These are phyloP conservation scores for Salvia rosmarinus DNA, from an alignment of 257 asterid species.

Conservation along the genomic window DNA sequence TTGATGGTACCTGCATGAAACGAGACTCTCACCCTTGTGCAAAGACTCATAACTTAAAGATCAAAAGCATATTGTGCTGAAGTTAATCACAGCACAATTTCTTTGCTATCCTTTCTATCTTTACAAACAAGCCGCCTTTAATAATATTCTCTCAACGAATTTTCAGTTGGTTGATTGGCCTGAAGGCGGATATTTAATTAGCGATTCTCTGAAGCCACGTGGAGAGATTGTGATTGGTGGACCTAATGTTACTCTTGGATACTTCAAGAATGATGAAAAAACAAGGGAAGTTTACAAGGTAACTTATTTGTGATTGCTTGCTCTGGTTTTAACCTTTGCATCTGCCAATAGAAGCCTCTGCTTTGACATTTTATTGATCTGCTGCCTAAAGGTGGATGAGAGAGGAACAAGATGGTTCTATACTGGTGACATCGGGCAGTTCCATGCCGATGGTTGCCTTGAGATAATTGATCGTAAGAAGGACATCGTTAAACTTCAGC, in stretches of 20 bases:
- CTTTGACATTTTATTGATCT: slow-evolving; percentile 10
- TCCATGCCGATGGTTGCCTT: slow-evolving; percentile 91
- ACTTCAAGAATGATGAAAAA: slow-evolving; percentile 88
- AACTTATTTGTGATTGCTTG: slow-evolving; percentile 28
- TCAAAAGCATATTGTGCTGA: background rate
- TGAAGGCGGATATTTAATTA: slow-evolving; percentile 86
- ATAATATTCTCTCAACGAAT: background rate
- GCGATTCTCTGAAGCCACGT: slow-evolving; percentile 82
- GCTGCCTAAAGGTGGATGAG: slow-evolving; percentile 68
- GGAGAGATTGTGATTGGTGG: slow-evolving; percentile 96
- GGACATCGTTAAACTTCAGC: slow-evolving; percentile 96
- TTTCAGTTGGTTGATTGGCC: slow-evolving; percentile 92
- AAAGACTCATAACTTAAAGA: background rate
- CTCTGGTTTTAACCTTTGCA: background rate
- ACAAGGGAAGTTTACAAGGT: slow-evolving; percentile 92
- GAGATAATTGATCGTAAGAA: slow-evolving; percentile 96
- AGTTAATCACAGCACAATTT: background rate
- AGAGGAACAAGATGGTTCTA: slow-evolving; percentile 91
- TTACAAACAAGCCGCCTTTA: background rate
- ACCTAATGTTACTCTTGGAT: slow-evolving; percentile 91
- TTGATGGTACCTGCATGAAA: background rate
- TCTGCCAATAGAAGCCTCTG: slow-evolving; percentile 6
- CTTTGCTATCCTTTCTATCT: slow-evolving; percentile 7
- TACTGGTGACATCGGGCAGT: slow-evolving; percentile 88
- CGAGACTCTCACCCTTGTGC: background rate